phyloP scores from a whole-genome alignment of 768 basidiomycete genomes.

The Infundibulicybe gibba region DNA sequence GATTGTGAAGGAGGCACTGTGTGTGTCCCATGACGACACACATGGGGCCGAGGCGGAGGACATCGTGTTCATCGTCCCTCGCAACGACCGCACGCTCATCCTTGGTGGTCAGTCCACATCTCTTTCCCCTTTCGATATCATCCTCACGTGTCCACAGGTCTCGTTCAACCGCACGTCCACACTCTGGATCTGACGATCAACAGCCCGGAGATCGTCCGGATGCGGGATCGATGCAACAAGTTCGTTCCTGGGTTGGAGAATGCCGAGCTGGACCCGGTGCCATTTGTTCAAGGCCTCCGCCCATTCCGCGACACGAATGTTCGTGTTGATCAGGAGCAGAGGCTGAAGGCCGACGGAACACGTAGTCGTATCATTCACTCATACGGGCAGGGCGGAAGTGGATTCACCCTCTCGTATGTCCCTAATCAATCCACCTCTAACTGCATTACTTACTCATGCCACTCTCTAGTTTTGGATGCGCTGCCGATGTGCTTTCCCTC shows the following conservation, averaged over 20 bases:
- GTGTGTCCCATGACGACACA: slow-evolving; percentile 26
- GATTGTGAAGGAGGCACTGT: slow-evolving; percentile 25
- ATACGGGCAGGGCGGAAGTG: slow-evolving; percentile 22
- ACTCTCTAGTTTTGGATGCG: neutral
- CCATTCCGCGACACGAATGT: slow-evolving; percentile 22
- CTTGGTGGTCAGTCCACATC: slow-evolving; percentile 18
- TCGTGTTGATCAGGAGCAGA: slow-evolving; percentile 22
- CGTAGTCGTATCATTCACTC: slow-evolving; percentile 5
- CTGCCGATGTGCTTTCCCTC: slow-evolving; percentile 1
- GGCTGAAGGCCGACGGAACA: slow-evolving; percentile 2
- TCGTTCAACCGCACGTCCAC: slow-evolving; percentile 19
- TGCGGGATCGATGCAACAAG: slow-evolving; percentile 11
- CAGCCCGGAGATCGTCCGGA: slow-evolving; percentile 21
- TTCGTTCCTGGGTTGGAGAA: slow-evolving; percentile 15
- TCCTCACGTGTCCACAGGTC: slow-evolving; percentile 4
- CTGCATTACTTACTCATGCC: too few relatives aligned
- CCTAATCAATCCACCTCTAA: too few relatives aligned
- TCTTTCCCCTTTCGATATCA: neutral
- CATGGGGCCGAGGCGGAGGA: slow-evolving; percentile 22
- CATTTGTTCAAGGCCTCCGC: slow-evolving; percentile 23
- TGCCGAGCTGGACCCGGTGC: slow-evolving; percentile 19
- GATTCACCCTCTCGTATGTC: neutral
- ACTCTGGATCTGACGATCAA: slow-evolving; percentile 20
- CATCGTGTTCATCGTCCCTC: slow-evolving; percentile 30
- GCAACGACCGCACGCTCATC: slow-evolving; percentile 31